phyloP scores from a whole-genome alignment of 2,329 filamentous ascomycete species.

The Samsoniella hepiali region DNA sequence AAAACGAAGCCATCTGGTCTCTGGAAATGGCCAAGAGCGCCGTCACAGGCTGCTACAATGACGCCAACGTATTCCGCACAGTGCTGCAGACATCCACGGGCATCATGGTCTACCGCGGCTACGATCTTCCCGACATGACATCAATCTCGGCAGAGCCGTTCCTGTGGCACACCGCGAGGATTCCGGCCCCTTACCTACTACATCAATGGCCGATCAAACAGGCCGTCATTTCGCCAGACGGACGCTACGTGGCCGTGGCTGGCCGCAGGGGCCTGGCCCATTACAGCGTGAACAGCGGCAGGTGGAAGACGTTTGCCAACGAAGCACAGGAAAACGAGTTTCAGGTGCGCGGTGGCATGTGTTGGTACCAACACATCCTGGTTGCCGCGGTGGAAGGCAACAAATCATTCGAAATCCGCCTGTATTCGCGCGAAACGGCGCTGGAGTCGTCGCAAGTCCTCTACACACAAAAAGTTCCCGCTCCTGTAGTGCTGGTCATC shows the following conservation, averaged over 20 bases:
- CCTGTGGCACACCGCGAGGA: conserved; percentile 89
- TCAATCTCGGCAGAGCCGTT: conserved; percentile 89
- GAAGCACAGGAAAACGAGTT: conserved; percentile 83
- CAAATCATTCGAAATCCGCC: conserved; percentile 77
- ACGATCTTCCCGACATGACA: conserved; percentile 85
- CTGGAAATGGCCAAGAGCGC: conserved; percentile 92
- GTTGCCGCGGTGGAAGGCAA: conserved; percentile 90
- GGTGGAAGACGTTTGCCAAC: conserved; percentile 93
- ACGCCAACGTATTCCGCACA: conserved; percentile 85
- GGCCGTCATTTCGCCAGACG: conserved; percentile 85
- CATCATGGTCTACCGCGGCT: conserved; percentile 89
- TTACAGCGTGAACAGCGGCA: conserved; percentile 89
- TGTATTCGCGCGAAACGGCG: conserved; percentile 83
- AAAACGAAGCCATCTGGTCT: conserved; percentile 77
- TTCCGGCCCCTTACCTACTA: conserved; percentile 79
- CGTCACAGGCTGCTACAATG: conserved; percentile 86
- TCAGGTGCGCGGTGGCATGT: conserved; percentile 91
- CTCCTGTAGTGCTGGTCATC: conserved; percentile 85
- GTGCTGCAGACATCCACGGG: conserved; percentile 84
- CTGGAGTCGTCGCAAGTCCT: conserved; percentile 71
- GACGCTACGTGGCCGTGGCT: conserved; percentile 94
- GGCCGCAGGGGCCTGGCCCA: conserved; percentile 87
- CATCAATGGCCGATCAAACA: conserved; percentile 92
- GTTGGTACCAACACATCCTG: conserved; percentile 95
- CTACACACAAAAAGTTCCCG: conserved; percentile 72